Evolutionary conservation across 1,284 basidiomycete species (phyloP).

Genomic region (Papiliotrema fonsecae): DNA sequence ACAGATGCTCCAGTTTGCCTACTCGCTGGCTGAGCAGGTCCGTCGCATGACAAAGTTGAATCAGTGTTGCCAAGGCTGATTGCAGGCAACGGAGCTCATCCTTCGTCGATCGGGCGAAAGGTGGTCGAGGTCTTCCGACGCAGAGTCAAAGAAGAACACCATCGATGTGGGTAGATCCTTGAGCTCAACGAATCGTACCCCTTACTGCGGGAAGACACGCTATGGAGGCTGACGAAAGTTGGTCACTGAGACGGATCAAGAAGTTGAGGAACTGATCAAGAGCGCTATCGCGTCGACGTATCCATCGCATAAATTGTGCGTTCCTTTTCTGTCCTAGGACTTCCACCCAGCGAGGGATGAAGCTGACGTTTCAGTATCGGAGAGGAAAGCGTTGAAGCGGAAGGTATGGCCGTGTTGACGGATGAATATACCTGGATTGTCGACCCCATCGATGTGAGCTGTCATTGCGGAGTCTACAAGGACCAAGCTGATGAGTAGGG

Average conservation of each 20-base stretch:
- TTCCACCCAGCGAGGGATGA: not conserved
- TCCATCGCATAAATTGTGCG: slow-evolving; percentile 67
- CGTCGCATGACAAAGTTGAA: too few species aligned
- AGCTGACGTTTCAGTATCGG: slow-evolving; percentile 58
- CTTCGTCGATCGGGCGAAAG: slow-evolving; percentile 4
- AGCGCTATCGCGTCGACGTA: slow-evolving; percentile 62
- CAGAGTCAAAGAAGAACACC: slow-evolving; percentile 31
- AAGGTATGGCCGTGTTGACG: slow-evolving; percentile 59
- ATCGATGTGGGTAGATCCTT: too few species aligned
- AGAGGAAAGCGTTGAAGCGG: slow-evolving; percentile 70
- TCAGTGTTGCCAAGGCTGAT: slow-evolving; percentile 3
- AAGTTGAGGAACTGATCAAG: slow-evolving; percentile 81
- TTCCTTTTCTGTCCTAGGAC: not conserved
- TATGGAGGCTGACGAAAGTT: slow-evolving; percentile 47
- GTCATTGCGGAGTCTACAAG: not conserved
- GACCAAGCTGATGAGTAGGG: slow-evolving; percentile 20
- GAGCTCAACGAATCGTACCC: slow-evolving; percentile 1
- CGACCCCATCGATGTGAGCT: slow-evolving; percentile 45
- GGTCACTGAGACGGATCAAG: slow-evolving; percentile 91
- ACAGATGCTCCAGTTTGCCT: slow-evolving; percentile 15
- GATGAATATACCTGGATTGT: slow-evolving; percentile 55
- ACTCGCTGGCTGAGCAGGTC: slow-evolving; percentile 16
- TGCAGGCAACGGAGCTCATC: slow-evolving; percentile 18
- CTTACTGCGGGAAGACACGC: not conserved
- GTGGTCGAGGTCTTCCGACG: not conserved